Evolutionary conservation across 257 asterid genomes (phyloP).

Genomic region (Solanum lignicaule): DNA sequence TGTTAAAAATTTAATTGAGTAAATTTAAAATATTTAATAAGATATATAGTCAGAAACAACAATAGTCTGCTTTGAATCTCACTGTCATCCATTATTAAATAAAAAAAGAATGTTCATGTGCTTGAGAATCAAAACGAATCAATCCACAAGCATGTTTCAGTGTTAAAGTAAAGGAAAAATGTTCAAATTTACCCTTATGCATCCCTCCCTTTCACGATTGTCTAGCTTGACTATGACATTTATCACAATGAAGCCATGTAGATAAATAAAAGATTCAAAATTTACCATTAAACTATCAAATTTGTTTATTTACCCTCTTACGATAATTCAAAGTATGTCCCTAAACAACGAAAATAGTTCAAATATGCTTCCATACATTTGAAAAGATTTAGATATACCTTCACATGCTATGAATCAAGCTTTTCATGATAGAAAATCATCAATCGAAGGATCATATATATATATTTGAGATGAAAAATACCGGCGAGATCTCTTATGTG

Average conservation of each 20-base stretch:
- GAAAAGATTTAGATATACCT: background rate
- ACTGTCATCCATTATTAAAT: background rate
- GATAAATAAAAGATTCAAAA: background rate
- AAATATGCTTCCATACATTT: background rate
- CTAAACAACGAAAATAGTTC: background rate
- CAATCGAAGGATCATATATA: background rate
- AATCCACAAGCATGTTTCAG: background rate
- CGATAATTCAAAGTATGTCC: background rate
- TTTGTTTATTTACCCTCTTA: background rate
- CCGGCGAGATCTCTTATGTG: background rate
- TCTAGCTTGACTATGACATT: background rate
- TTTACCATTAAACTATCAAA: background rate
- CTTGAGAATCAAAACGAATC: background rate
- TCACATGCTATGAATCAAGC: background rate
- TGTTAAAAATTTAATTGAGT: background rate
- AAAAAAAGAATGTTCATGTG: background rate
- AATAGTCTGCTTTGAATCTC: background rate
- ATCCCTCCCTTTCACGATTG: background rate
- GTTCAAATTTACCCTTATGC: background rate
- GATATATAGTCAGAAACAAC: too few relatives aligned
- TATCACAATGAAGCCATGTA: background rate
- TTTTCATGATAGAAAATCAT: background rate
- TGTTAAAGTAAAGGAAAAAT: background rate
- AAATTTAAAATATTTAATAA: too few relatives aligned
- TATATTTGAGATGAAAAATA: background rate